phyloP scores from a whole-genome alignment of 148 eudicot species.

The Diospyros lotus region DNA sequence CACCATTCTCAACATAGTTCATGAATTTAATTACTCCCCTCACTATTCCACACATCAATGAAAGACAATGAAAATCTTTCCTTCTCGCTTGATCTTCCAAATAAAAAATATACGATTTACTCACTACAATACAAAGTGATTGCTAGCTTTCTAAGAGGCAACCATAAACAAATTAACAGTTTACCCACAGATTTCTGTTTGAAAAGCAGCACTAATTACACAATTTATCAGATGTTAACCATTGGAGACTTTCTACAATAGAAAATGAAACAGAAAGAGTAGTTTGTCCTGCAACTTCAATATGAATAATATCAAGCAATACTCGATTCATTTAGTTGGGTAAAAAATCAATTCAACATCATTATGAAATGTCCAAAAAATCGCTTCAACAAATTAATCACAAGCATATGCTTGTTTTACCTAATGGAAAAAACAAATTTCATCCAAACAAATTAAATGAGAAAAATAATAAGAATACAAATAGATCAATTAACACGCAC shows the following conservation, averaged over 20 bases:
- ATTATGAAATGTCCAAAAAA: neutral
- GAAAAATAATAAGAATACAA: neutral
- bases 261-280: neutral
- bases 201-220: neutral
- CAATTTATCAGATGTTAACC: neutral
- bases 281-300: neutral
- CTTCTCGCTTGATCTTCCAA: neutral
- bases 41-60: neutral
- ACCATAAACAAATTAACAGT: neutral
- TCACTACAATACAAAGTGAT: neutral
- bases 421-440: neutral
- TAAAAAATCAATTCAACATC: too few species aligned
- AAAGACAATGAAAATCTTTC: neutral
- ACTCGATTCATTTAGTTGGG: neutral
- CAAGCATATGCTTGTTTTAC: neutral
- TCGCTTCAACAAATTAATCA: neutral
- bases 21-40: constrained; percentile 5
- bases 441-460: neutral
- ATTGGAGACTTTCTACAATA: neutral
- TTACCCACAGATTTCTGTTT: neutral
- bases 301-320: neutral
- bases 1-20: constrained; percentile 20
- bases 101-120: neutral
- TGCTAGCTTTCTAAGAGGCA: neutral
- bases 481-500: neutral